phyloP scores from a whole-genome alignment of 768 basidiomycete species.

The Pleurotus sapidus region DNA sequence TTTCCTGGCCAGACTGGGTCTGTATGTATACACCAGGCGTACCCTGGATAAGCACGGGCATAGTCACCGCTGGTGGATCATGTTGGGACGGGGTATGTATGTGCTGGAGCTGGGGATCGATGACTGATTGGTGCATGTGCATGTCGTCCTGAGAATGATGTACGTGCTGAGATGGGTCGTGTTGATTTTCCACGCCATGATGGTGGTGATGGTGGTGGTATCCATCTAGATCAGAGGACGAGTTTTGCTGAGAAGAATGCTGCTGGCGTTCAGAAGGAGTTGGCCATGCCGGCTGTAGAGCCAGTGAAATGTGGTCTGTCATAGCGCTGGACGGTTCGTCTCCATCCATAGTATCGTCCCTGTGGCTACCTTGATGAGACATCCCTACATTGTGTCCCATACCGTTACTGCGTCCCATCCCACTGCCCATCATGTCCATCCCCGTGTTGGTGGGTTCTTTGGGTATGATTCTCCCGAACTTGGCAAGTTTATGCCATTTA shows the following conservation, averaged over 20 bases:
- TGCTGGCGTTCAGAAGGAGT: slow-evolving; percentile 12
- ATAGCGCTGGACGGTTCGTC: neutral
- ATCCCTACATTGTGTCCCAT: too few species aligned
- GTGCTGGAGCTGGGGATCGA: slow-evolving; percentile 3
- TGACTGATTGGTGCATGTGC: slow-evolving; percentile 6
- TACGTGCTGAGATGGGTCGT: neutral
- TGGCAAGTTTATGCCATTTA: slow-evolving; percentile 38
- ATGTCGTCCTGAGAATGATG: slow-evolving; percentile 8
- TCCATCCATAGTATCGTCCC: too few species aligned
- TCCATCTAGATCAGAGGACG: neutral
- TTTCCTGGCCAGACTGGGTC: slow-evolving; percentile 4
- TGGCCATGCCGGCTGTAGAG: slow-evolving; percentile 22
- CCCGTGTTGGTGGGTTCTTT: too few species aligned
- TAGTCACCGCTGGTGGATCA: slow-evolving; percentile 2
- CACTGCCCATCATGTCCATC: too few species aligned
- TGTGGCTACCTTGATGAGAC: too few species aligned
- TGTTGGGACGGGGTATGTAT: neutral
- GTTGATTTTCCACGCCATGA: neutral
- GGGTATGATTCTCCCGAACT: too few species aligned
- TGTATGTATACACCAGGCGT: slow-evolving; percentile 4
- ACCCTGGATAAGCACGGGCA: slow-evolving; percentile 7
- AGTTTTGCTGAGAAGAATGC: neutral
- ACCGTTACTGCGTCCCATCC: too few species aligned
- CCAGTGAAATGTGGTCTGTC: neutral
- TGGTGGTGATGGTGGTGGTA: neutral